A percentile compares a stretch with the other conserved stretches of the same genome.
phyloP scores from a whole-genome alignment of 495 filamentous ascomycete genomes.

The Pseudotulostoma volvatum region DNA sequence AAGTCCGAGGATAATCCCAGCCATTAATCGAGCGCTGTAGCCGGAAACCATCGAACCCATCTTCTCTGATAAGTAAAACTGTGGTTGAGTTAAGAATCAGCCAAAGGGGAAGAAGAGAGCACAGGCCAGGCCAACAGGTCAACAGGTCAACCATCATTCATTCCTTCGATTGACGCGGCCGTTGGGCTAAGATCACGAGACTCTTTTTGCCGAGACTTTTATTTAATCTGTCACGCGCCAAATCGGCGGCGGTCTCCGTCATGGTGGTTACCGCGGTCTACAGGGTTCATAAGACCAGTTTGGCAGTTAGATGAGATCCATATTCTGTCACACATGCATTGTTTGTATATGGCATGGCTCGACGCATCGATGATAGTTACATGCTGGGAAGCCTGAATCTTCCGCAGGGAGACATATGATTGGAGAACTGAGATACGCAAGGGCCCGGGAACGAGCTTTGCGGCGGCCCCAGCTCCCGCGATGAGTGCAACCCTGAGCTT shows the following conservation, averaged over 20 bases:
- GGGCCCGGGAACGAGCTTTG: slow-evolving; percentile 44
- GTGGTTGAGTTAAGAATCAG: slow-evolving; percentile 16
- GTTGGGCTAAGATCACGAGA: slow-evolving; percentile 53
- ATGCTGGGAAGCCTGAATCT: slow-evolving; percentile 76
- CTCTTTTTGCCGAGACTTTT: slow-evolving; percentile 43
- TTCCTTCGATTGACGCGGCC: slow-evolving; percentile 62
- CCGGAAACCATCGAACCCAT: slow-evolving; percentile 89
- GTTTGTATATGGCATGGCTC: slow-evolving; percentile 67
- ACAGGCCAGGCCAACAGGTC: slow-evolving; percentile 81
- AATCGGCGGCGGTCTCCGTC: slow-evolving; percentile 84
- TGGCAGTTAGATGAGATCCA: slow-evolving; percentile 76
- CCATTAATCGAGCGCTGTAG: slow-evolving; percentile 64
- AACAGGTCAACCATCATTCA: slow-evolving; percentile 41
- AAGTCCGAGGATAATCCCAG: slow-evolving; percentile 71
- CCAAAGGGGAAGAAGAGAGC: slow-evolving; percentile 32
- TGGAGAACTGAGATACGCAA: slow-evolving; percentile 63
- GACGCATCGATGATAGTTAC: slow-evolving; percentile 41
- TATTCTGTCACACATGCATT: slow-evolving; percentile 94
- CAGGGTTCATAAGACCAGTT: slow-evolving; percentile 31
- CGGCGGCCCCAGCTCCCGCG: slow-evolving; percentile 69
- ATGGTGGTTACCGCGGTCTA: slow-evolving; percentile 82
- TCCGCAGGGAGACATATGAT: slow-evolving; percentile 58
- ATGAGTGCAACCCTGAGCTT: slow-evolving; percentile 74
- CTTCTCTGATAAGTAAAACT: slow-evolving; percentile 73
- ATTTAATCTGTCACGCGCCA: slow-evolving; percentile 62